Evolutionary conservation across 495 filamentous ascomycete genomes (phyloP).

Genomic region (Usnea hakonensis): DNA sequence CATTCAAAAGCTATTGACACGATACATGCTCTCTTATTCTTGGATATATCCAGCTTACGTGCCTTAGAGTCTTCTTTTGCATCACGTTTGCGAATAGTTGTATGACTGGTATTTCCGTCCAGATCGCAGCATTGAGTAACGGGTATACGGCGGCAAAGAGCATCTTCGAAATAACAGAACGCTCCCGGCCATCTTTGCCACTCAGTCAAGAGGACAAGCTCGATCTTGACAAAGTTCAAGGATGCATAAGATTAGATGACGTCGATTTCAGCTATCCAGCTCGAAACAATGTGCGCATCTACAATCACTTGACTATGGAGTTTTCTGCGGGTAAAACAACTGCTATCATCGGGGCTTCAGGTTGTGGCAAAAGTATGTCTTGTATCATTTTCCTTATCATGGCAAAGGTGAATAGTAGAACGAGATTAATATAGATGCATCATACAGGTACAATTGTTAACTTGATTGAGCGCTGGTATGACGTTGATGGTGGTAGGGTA

Average conservation of each 20-base stretch:
- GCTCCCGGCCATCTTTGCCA: slow-evolving; percentile 34
- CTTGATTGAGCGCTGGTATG: slow-evolving; percentile 58
- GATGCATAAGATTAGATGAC: slow-evolving; percentile 43
- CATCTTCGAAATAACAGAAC: not conserved
- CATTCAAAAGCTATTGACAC: not conserved
- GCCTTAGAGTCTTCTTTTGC: slow-evolving; percentile 42
- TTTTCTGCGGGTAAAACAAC: slow-evolving; percentile 53
- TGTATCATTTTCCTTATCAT: too few species aligned
- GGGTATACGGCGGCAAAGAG: slow-evolving; percentile 24
- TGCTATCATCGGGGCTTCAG: slow-evolving; percentile 61
- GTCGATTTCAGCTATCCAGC: slow-evolving; percentile 58
- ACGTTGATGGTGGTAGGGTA: slow-evolving; percentile 38
- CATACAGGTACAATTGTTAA: slow-evolving; percentile 61
- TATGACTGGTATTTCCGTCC: slow-evolving; percentile 40
- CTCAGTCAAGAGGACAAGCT: slow-evolving; percentile 40
- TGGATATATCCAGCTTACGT: slow-evolving; percentile 53
- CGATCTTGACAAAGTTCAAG: slow-evolving; percentile 32
- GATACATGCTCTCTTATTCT: too few species aligned
- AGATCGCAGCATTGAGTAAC: slow-evolving; percentile 47
- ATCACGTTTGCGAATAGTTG: too few species aligned
- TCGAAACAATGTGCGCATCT: slow-evolving; percentile 40
- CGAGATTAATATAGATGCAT: too few species aligned
- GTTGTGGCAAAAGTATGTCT: slow-evolving; percentile 70
- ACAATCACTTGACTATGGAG: slow-evolving; percentile 42
- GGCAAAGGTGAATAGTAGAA: too few species aligned